A percentile compares a stretch with the other conserved stretches of the same genome.
These are phyloP conservation scores for Diplodia seriata DNA, from an alignment of 2,329 filamentous ascomycete genomes.

Conservation along the genomic window DNA sequence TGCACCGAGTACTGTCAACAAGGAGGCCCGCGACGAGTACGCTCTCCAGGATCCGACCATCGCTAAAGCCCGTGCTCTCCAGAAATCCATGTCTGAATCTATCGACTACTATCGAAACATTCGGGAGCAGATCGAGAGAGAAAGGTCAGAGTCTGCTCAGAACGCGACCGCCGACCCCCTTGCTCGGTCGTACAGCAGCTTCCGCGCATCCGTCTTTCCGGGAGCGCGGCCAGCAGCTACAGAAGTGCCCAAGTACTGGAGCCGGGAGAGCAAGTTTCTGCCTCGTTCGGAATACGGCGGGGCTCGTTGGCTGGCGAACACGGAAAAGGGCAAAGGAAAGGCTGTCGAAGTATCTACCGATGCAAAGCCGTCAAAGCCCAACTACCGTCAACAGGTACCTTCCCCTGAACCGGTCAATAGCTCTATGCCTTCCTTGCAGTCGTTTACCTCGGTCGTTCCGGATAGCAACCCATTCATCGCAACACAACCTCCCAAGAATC, in stretches of 20 bases:
- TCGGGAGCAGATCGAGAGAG: slow-evolving; percentile 14
- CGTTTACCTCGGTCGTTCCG: slow-evolving; percentile 8
- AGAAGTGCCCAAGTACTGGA: slow-evolving; percentile 26
- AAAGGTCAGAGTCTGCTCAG: not conserved
- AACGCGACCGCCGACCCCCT: slow-evolving; percentile 16
- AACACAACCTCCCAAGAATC: not conserved
- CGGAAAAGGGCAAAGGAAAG: slow-evolving; percentile 19
- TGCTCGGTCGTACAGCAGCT: slow-evolving; percentile 25
- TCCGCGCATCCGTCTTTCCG: slow-evolving; percentile 25
- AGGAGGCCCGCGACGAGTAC: slow-evolving; percentile 34
- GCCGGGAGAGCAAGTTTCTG: slow-evolving; percentile 31
- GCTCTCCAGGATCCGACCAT: slow-evolving; percentile 46
- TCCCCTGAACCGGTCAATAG: not conserved
- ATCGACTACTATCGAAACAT: slow-evolving; percentile 20
- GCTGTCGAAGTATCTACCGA: not conserved
- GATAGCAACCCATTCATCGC: slow-evolving; percentile 20
- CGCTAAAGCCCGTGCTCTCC: slow-evolving; percentile 42
- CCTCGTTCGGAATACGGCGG: slow-evolving; percentile 32
- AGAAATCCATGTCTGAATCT: slow-evolving; percentile 40
- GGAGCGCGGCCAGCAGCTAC: not conserved
- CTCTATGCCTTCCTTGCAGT: not conserved
- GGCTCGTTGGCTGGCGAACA: slow-evolving; percentile 30
- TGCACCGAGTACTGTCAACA: slow-evolving; percentile 32
- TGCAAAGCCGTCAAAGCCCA: not conserved
- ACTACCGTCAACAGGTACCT: not conserved